Percentiles rank a stretch among this genome's conserved stretches.
These are phyloP conservation scores for Aegilops bicornis DNA, from an alignment of 176 grass and related monocot species.

Conservation along the genomic window DNA sequence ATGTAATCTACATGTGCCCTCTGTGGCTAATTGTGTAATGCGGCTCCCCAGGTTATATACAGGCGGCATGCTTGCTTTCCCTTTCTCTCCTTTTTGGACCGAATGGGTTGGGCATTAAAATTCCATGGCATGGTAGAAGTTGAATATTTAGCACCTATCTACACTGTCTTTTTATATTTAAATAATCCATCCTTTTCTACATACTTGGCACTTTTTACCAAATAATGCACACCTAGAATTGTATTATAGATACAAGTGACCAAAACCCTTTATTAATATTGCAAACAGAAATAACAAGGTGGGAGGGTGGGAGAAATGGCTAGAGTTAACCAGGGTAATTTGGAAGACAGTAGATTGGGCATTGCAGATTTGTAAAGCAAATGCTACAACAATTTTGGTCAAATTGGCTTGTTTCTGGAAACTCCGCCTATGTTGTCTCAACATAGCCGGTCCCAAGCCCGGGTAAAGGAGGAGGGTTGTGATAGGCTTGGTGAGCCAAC, in stretches of 20 bases:
- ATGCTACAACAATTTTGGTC: neutral
- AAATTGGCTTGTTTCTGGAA: neutral
- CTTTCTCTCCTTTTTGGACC: neutral
- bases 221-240: neutral
- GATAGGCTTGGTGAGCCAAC: no score
- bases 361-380: neutral
- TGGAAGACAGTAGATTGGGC: neutral
- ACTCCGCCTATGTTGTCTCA: no score
- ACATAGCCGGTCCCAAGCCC: no score
- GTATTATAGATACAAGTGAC: neutral
- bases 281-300: neutral
- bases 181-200: neutral
- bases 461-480: no score
- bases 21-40: neutral
- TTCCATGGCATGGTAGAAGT: neutral
- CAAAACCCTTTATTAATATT: neutral
- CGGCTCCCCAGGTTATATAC: neutral
- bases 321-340: neutral
- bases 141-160: neutral
- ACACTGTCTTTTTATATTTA: neutral
- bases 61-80: neutral
- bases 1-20: slow-evolving; percentile 4
- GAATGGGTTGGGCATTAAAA: neutral
- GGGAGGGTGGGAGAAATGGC: neutral
- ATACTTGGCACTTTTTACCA: neutral